Conservation (phyloP, 2,329 filamentous ascomycete genomes). For the Chaetoscypha palmicola region DNA sequence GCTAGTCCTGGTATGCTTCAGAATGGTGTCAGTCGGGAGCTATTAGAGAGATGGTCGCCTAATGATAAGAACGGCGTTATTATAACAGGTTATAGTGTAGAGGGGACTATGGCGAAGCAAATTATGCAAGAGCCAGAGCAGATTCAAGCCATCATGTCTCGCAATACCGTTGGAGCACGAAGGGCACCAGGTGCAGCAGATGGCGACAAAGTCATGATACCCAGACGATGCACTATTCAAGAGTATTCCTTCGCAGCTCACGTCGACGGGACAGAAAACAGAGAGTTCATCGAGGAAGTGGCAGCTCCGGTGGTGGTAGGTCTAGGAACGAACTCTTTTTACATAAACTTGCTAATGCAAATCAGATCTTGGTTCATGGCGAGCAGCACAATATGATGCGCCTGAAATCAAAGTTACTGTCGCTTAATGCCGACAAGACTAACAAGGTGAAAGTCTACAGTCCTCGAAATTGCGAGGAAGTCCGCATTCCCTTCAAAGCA, state of each 20-base stretch:
- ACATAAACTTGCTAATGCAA: conserved; percentile 18
- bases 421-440: conserved; percentile 76
- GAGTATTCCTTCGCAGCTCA: conserved; percentile 96
- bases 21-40: conserved; percentile 85
- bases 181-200: conserved; percentile 54
- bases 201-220: conserved; percentile 85
- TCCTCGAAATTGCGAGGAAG: conserved; percentile 88
- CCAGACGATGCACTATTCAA: conserved; percentile 82
- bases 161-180: conserved; percentile 56
- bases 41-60: conserved; percentile 92
- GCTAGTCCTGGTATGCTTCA: conserved; percentile 98
- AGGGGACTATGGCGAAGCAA: conserved; percentile 96
- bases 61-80: conserved; percentile 97
- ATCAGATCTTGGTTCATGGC: conserved; percentile 86
- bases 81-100: conserved; percentile 96
- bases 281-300: conserved; percentile 94
- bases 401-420: conserved; percentile 86
- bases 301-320: conserved; percentile 84
- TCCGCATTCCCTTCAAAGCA: conserved; percentile 89
- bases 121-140: conserved; percentile 92
- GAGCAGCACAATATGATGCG: conserved; percentile 98
- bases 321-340: conserved; percentile 25
- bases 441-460: conserved; percentile 84
- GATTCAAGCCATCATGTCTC: conserved; percentile 88
- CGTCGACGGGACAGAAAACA: conserved; percentile 91